A percentile compares a stretch with the other conserved stretches of the same genome.
Conservation (phyloP, 768 basidiomycete genomes). For the Mycena haematopus region DNA sequence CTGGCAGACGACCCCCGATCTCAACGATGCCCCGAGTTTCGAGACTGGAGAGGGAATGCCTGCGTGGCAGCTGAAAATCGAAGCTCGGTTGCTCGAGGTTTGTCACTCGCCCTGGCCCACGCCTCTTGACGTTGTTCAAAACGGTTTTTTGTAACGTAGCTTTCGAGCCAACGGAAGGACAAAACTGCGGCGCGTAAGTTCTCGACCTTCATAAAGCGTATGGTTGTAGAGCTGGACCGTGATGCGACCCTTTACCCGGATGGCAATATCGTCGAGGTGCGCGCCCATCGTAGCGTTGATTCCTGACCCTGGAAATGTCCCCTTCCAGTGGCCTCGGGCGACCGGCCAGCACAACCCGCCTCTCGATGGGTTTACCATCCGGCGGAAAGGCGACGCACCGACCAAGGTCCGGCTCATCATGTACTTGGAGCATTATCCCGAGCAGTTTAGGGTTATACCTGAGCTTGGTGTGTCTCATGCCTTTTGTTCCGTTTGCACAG, state of each 20-base stretch:
- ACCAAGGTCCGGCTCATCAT: conserved; percentile 85
- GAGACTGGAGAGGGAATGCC: conserved; percentile 91
- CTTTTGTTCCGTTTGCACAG: not conserved
- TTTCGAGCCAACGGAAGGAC: conserved; percentile 69
- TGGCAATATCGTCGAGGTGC: conserved; percentile 88
- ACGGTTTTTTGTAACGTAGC: conserved; percentile 39
- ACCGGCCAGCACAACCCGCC: conserved; percentile 61
- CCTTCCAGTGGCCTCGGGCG: conserved; percentile 64
- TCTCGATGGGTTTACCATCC: conserved; percentile 87
- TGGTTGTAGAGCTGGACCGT: conserved; percentile 88
- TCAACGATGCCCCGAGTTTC: conserved; percentile 54
- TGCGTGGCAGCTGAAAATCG: conserved; percentile 87
- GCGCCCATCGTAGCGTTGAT: conserved; percentile 25
- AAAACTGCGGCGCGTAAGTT: conserved; percentile 74
- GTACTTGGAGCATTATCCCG: conserved; percentile 85
- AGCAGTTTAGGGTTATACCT: conserved; percentile 80
- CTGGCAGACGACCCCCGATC: conserved; percentile 75
- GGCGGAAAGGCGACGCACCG: conserved; percentile 78
- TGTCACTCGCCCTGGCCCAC: conserved; percentile 29
- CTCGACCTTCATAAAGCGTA: conserved; percentile 81
- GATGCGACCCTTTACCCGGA: conserved; percentile 84
- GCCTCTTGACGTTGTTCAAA: not conserved
- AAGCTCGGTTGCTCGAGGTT: conserved; percentile 86
- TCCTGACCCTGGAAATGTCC: not conserved
- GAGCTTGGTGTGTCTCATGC: conserved; percentile 63